A percentile compares a stretch with the other conserved stretches of the same genome.
Evolutionary conservation across 2,329 filamentous ascomycete species (phyloP).

Genomic region (Didymellaceae sp.): DNA sequence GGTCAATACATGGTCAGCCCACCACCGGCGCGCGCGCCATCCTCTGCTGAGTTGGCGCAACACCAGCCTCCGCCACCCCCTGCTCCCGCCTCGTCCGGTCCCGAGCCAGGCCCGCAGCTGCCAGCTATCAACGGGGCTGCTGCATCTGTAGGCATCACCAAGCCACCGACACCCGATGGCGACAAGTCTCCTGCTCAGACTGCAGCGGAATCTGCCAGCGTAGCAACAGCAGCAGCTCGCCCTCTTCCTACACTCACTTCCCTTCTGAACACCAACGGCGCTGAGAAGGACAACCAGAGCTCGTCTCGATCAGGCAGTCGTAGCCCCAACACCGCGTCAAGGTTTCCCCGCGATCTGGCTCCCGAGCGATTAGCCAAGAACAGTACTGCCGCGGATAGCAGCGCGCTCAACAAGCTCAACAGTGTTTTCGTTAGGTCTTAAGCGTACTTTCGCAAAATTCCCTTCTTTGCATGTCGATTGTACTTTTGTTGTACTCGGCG

Average conservation of each 20-base stretch:
- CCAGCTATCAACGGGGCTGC: conserved; percentile 43
- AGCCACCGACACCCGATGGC: conserved; percentile 40
- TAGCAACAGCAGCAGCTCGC: conserved; percentile 36
- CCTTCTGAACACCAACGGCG: conserved; percentile 41
- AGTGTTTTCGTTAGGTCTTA: conserved; percentile 43
- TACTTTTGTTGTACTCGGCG: conserved; percentile 5
- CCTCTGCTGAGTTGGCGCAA: conserved; percentile 48
- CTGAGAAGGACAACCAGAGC: conserved; percentile 38
- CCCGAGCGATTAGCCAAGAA: conserved; percentile 42
- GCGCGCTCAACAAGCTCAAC: conserved; percentile 44
- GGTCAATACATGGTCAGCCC: conserved; percentile 47
- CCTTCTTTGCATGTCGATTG: conserved; percentile 5
- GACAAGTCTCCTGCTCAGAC: conserved; percentile 53
- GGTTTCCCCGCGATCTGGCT: conserved; percentile 41
- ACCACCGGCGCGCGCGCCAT: conserved; percentile 50
- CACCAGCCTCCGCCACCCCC: conserved; percentile 50
- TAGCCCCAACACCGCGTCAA: conserved; percentile 46
- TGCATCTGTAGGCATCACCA: conserved; percentile 30
- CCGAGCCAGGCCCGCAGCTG: conserved; percentile 45
- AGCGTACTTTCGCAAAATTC: conserved; percentile 1
- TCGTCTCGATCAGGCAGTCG: conserved; percentile 52
- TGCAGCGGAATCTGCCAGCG: conserved; percentile 45
- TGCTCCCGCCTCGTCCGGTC: conserved; percentile 26
- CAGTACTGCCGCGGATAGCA: conserved; percentile 40
- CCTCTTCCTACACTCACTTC: conserved; percentile 56